Evolutionary conservation across 306 rosid species (phyloP).

Genomic region (Calophaca sinica): DNA sequence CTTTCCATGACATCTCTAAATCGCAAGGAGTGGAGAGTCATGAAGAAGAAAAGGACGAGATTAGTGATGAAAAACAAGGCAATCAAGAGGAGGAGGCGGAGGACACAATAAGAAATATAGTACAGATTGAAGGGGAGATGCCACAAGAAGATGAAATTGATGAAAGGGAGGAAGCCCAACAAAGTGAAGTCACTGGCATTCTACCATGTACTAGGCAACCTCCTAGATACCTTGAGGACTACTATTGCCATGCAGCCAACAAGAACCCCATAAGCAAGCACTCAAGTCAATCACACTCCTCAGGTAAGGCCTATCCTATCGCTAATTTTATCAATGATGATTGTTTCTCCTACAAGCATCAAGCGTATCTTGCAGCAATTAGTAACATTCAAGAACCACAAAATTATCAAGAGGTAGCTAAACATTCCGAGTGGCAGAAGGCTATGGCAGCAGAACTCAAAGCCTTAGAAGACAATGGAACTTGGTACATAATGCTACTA

Average conservation of each 20-base stretch:
- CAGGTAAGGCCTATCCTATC: background rate
- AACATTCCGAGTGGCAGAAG: too few relatives aligned
- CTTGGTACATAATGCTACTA: too few relatives aligned
- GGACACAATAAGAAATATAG: too few relatives aligned
- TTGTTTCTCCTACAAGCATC: background rate
- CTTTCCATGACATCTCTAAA: too few relatives aligned
- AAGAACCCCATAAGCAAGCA: constrained; percentile 4
- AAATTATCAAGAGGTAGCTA: too few relatives aligned
- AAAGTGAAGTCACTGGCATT: background rate
- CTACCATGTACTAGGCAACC: background rate
- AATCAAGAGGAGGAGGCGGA: too few relatives aligned
- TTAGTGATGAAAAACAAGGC: too few relatives aligned
- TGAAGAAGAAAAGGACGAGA: too few relatives aligned
- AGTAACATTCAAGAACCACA: background rate
- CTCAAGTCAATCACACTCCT: background rate
- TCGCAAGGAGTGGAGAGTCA: too few relatives aligned
- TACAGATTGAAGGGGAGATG: background rate
- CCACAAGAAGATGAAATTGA: background rate
- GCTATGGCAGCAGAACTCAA: too few relatives aligned
- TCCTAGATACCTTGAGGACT: background rate
- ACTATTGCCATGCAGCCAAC: background rate
- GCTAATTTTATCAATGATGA: background rate
- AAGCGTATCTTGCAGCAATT: background rate
- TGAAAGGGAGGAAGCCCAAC: background rate
- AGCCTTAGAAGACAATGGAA: too few relatives aligned